Conservation (phyloP, 2,329 filamentous ascomycete genomes). For the Cordyceps pruinosa region DNA sequence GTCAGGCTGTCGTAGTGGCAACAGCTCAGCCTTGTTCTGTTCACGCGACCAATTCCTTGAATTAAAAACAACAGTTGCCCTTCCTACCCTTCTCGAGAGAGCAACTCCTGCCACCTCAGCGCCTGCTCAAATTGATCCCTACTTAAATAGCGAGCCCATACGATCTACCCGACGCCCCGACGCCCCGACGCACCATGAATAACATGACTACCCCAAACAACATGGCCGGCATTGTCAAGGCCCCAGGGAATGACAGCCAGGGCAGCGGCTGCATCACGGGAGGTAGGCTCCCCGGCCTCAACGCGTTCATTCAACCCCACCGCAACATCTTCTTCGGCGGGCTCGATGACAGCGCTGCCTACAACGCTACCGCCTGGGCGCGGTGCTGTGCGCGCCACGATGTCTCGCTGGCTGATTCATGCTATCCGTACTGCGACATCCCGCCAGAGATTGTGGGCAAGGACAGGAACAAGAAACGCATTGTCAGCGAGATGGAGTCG, state of each 20-base stretch:
- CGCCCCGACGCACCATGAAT: neutral
- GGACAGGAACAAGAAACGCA: neutral
- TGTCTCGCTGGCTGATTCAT: neutral
- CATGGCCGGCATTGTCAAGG: neutral
- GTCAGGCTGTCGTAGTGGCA: too few species aligned
- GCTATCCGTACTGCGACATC: neutral
- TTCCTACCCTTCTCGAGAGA: too few species aligned
- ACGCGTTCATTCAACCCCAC: neutral
- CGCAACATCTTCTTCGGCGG: neutral
- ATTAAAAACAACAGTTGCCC: too few species aligned
- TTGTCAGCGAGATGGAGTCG: neutral
- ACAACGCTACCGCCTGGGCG: neutral
- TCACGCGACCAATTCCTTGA: too few species aligned
- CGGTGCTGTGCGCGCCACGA: neutral
- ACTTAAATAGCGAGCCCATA: neutral
- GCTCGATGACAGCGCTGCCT: neutral
- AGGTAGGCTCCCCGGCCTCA: neutral
- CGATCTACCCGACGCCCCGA: neutral
- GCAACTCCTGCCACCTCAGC: too few species aligned
- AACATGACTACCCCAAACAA: neutral
- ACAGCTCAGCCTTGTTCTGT: too few species aligned
- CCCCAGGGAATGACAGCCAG: neutral
- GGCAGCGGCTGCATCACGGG: neutral
- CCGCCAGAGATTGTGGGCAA: neutral
- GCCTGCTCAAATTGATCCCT: too few species aligned